These are phyloP conservation scores for Amanita rimosa DNA, from an alignment of 768 basidiomycete genomes.

Conservation along the genomic window DNA sequence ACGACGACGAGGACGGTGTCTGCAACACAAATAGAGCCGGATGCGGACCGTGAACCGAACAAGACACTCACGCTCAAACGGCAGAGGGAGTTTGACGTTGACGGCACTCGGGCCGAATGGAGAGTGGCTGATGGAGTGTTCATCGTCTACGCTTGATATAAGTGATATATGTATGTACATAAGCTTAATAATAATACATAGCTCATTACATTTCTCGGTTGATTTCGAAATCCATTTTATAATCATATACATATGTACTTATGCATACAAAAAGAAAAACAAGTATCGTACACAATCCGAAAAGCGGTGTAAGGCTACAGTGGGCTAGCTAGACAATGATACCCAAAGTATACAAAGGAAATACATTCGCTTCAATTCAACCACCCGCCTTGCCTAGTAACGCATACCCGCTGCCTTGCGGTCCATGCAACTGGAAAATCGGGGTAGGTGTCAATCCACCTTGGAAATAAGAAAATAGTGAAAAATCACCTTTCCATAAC, in stretches of 20 bases:
- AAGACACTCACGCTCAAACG: constrained; percentile 40
- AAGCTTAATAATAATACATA: too few species aligned
- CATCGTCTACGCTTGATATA: constrained; percentile 30
- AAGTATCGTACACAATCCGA: too few species aligned
- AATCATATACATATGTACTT: too few species aligned
- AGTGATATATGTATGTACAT: too few species aligned
- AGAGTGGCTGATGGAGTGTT: constrained; percentile 39
- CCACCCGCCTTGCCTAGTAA: constrained; percentile 35
- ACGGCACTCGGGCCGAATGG: constrained; percentile 60
- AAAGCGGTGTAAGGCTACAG: neutral
- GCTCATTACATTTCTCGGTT: too few species aligned
- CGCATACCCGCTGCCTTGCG: constrained; percentile 69
- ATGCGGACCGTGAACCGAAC: constrained; percentile 14
- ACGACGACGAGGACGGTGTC: constrained; percentile 3
- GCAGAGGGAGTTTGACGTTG: constrained; percentile 47
- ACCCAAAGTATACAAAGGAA: too few species aligned
- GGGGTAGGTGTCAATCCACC: neutral
- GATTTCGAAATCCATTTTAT: too few species aligned
- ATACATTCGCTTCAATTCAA: constrained; percentile 6
- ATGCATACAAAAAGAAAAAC: too few species aligned
- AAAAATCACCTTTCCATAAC: constrained; percentile 53
- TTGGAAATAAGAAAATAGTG: neutral
- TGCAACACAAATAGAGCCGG: neutral
- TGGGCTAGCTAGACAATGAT: neutral
- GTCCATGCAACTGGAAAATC: constrained; percentile 48